phyloP scores from a whole-genome alignment of 2,329 filamentous ascomycete genomes.

The Cladobotryum mycophilum region DNA sequence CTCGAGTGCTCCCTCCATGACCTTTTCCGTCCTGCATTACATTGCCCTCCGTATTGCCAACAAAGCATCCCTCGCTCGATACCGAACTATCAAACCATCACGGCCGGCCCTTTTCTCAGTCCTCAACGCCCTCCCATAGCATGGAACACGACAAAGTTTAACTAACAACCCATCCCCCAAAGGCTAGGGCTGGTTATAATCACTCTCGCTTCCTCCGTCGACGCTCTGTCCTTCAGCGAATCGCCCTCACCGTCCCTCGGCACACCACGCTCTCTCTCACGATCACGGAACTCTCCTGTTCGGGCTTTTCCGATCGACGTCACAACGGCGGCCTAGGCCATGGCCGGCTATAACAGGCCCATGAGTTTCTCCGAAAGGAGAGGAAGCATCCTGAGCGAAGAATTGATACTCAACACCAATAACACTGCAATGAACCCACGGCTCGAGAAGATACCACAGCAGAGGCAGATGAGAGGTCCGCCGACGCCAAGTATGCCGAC shows the following conservation, averaged over 20 bases:
- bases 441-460: conserved; percentile 44
- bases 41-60: too few relatives aligned
- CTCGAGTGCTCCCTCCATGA: background rate
- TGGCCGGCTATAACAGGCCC: conserved; percentile 38
- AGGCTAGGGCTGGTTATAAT: background rate
- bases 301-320: background rate
- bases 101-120: background rate
- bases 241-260: background rate
- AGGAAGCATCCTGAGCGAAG: conserved; percentile 52
- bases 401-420: conserved; percentile 48
- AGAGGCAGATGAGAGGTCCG: conserved; percentile 46
- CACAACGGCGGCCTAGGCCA: conserved; percentile 14
- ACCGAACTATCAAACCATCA: too few relatives aligned
- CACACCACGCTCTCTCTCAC: background rate
- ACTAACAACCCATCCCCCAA: background rate
- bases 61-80: too few relatives aligned
- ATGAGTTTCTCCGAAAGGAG: conserved; percentile 57
- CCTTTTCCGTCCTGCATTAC: too few relatives aligned
- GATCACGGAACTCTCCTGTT: background rate
- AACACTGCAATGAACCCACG: conserved; percentile 38
- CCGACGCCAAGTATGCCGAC: conserved; percentile 63
- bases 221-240: background rate
- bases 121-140: background rate
- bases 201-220: background rate
- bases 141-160: background rate